phyloP scores from a whole-genome alignment of 257 asterid species.

The Primulina huaijiensis region DNA sequence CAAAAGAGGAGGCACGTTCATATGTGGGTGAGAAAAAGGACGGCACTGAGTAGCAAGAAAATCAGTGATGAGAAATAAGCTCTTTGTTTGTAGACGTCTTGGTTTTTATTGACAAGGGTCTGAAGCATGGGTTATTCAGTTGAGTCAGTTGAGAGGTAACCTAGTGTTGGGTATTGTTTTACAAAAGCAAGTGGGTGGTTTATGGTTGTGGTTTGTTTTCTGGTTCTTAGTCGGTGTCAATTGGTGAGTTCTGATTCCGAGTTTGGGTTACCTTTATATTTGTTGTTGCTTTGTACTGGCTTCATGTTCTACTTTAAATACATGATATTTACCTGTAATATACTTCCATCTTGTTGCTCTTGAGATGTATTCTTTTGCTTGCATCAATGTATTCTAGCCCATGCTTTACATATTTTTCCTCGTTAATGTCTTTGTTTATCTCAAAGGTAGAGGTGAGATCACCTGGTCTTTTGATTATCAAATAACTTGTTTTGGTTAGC shows the following conservation, averaged over 20 bases:
- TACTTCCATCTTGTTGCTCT: background rate
- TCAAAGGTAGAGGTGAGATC: background rate
- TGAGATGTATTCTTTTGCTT: background rate
- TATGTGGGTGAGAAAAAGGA: conserved; percentile 46
- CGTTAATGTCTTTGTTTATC: background rate
- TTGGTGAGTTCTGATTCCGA: background rate
- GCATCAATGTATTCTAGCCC: background rate
- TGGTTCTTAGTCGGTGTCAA: background rate
- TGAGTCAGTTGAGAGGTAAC: conserved; percentile 21
- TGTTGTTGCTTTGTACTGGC: background rate
- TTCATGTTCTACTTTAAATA: background rate
- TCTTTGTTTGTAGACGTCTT: conserved; percentile 20
- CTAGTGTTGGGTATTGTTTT: conserved; percentile 5
- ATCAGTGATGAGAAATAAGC: conserved; percentile 32
- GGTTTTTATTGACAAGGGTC: conserved; percentile 27
- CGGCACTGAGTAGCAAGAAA: conserved; percentile 16
- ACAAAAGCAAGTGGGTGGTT: background rate
- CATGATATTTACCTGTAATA: background rate
- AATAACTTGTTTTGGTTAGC: too few relatives aligned
- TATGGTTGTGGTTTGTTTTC: background rate
- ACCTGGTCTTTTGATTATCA: background rate
- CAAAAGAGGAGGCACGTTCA: conserved; percentile 51
- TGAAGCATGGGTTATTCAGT: conserved; percentile 11
- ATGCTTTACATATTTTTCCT: conserved; percentile 23
- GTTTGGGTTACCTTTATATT: background rate